These are phyloP conservation scores for Scenedesmus sp. DNA, from an alignment of 163 green algal genomes.

Conservation along the genomic window DNA sequence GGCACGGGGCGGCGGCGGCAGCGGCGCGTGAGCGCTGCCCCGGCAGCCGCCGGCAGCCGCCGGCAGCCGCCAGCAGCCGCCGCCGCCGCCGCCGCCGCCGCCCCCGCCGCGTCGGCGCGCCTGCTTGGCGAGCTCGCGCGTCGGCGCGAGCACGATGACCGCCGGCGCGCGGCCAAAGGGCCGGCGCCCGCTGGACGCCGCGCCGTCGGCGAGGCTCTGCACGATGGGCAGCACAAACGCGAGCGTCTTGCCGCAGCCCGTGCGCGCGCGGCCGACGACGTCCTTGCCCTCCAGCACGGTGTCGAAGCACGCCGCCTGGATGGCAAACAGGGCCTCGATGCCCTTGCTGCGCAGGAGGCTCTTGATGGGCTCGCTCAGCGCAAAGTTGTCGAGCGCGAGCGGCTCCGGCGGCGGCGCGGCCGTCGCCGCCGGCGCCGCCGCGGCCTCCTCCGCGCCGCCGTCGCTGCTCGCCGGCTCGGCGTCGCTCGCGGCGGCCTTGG, in stretches of 20 bases:
- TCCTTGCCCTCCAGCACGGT: slow-evolving; percentile 83
- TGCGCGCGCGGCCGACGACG: slow-evolving; percentile 93
- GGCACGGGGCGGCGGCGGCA: neutral
- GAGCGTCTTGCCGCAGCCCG: slow-evolving; percentile 97
- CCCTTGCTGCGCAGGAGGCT: slow-evolving; percentile 75
- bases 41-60: neutral
- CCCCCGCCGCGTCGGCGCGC: slow-evolving; percentile 58
- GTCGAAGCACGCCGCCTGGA: slow-evolving; percentile 85
- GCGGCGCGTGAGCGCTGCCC: neutral
- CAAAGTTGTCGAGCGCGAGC: slow-evolving; percentile 78
- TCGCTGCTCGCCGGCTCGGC: neutral
- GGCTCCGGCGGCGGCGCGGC: slow-evolving; percentile 14
- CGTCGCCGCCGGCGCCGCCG: slow-evolving; percentile 24
- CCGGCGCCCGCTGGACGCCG: slow-evolving; percentile 20
- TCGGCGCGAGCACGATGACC: slow-evolving; percentile 95
- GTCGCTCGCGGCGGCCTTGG: neutral
- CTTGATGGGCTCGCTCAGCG: slow-evolving; percentile 76
- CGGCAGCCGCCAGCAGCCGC: neutral
- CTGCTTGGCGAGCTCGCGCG: slow-evolving; percentile 98
- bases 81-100: neutral
- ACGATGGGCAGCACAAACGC: slow-evolving; percentile 98
- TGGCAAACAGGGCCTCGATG: slow-evolving; percentile 85
- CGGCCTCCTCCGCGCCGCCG: neutral
- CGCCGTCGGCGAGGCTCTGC: slow-evolving; percentile 70
- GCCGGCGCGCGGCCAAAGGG: slow-evolving; percentile 62